Base-by-base conservation (phyloP, 2,329 filamentous ascomycete genomes). In the Cryphonectria parasitica region DNA sequence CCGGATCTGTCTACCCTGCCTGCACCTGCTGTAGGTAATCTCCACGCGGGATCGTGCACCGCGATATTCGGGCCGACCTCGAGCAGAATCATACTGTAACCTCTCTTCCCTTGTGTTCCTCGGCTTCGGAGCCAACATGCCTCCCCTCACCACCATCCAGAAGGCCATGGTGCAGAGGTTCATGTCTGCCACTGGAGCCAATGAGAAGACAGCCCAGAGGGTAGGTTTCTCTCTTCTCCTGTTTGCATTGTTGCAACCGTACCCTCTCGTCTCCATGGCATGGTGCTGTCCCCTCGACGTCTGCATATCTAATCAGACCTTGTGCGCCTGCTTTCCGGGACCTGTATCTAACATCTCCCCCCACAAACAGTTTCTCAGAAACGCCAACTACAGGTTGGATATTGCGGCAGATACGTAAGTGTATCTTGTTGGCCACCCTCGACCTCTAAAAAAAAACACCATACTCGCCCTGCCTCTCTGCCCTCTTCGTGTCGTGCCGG, bases 321-420 rank as follows among this genome's bases (percentile, higher is more conserved):
- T 41, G 19, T 11, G n/a, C 6, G 64, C 52, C 49, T 49, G 43
- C 5, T 10, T 13, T 61, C 43, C 31, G 4, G 52, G 31, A 28
- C 45, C 13, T n/a, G 10, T 28, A 62, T 60, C 66, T 69, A 25
- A 70, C 62, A 54, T 70, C 56, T 63, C 36, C 17, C 4, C 39
- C 45, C 22, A n/a, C 45, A 63, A 82, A 71, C 75, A 87, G 85
- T 86, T 80, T 73, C 80, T 87, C 31, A 88, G 83, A 74, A 81
- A 79, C 63, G 77, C 82, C 7, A 80, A 81, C 62, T 89, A 84
- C 76, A 86, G 84, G 75, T 76, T 88, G 8, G 84, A 88, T 69
- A 81, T 86, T 70, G 87, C 87, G 54, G 79, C 88, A 64, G 86
- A 89, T 80, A 79, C 83, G 87, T 89, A 82, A 87, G 87, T 88